phyloP scores from a whole-genome alignment of 257 asterid species.

The Penstemon eatonii region DNA sequence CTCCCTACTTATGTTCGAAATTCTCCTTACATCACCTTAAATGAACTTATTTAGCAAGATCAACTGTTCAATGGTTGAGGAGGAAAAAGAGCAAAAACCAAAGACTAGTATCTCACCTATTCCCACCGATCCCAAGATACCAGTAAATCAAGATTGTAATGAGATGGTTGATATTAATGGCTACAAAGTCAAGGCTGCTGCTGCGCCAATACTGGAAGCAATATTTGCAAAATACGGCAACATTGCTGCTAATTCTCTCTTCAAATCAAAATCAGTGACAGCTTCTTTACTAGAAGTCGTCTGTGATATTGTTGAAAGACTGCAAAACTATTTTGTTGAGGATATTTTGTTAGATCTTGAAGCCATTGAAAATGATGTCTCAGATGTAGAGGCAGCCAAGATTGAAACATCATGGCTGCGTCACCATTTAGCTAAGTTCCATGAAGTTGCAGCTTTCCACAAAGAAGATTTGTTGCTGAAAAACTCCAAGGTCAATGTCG shows the following conservation, averaged over 20 bases:
- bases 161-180: background rate
- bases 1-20: no score
- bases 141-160: no score
- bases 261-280: background rate
- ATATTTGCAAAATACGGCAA: slow-evolving; percentile 7
- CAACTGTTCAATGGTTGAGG: no score
- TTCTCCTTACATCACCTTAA: no score
- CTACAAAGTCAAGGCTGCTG: slow-evolving; percentile 5
- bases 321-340: background rate
- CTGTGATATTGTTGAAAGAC: background rate
- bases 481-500: background rate
- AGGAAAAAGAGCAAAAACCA: no score
- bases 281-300: slow-evolving; percentile 10
- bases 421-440: background rate
- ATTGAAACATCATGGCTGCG: slow-evolving; percentile 3
- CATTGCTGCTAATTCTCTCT: background rate
- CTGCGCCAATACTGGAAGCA: slow-evolving; percentile 4
- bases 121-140: no score
- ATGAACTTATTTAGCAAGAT: no score
- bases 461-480: background rate
- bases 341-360: background rate
- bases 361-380: background rate
- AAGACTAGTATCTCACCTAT: no score
- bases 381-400: slow-evolving; percentile 2
- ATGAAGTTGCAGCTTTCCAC: background rate